Conservation (phyloP, 768 basidiomycete genomes). For the Leccinum incarnatum region DNA sequence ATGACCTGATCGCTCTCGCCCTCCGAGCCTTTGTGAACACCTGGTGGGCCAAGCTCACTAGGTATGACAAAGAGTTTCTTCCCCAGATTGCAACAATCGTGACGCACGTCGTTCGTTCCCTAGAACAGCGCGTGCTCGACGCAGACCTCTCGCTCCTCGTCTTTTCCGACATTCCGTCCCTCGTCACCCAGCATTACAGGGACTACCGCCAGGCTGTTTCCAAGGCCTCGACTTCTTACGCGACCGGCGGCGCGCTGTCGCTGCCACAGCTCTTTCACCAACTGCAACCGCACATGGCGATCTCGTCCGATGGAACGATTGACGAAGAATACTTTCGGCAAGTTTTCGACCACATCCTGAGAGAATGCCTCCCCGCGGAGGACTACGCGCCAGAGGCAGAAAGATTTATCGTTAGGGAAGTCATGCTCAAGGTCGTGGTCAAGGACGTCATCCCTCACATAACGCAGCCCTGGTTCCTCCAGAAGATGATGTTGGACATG, state of each 20-base stretch:
- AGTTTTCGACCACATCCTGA: constrained; percentile 73
- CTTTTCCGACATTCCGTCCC: constrained; percentile 57
- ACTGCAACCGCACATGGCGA: constrained; percentile 81
- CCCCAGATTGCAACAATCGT: constrained; percentile 65
- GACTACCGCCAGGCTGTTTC: constrained; percentile 71
- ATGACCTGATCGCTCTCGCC: constrained; percentile 77
- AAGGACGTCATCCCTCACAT: constrained; percentile 65
- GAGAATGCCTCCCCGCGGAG: constrained; percentile 66
- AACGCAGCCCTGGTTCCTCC: constrained; percentile 89
- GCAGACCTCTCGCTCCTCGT: constrained; percentile 61
- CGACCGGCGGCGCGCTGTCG: constrained; percentile 58
- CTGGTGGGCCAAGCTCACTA: constrained; percentile 84
- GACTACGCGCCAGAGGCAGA: constrained; percentile 74
- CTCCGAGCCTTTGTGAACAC: constrained; percentile 76
- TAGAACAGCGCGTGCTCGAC: constrained; percentile 56
- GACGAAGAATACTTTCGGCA: constrained; percentile 80
- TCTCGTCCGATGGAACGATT: constrained; percentile 60
- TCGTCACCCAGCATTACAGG: constrained; percentile 71
- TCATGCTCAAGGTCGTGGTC: constrained; percentile 75
- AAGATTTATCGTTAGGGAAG: constrained; percentile 80
- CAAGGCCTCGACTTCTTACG: constrained; percentile 69
- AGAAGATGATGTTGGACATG: constrained; percentile 62
- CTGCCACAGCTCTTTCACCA: constrained; percentile 73
- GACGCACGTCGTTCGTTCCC: constrained; percentile 50
- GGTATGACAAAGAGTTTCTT: constrained; percentile 81